Base-by-base conservation (phyloP, 768 basidiomycete species). In the Heimioporus sp. region DNA sequence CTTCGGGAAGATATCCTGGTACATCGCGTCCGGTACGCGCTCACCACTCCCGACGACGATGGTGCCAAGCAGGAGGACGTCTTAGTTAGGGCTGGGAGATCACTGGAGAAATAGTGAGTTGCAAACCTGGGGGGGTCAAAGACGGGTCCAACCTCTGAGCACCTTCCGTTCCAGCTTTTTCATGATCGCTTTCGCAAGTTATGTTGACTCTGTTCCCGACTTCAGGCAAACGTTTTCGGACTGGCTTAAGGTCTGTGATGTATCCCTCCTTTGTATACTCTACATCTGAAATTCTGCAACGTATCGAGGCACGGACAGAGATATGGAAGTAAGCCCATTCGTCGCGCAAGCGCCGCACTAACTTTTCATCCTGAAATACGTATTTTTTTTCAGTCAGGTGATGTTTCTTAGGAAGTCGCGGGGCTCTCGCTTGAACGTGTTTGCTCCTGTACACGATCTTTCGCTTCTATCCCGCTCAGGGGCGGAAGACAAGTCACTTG, bases 181-280 rank as follows among this genome's bases (percentile, higher is more conserved):
- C 72, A 82, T 94, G 59, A 89, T 98, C 53, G 90, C 88, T 0
- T 99, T 98, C 62, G 89, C 94, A 3, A 90, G 85, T 54, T 99
- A 89, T 60, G 85, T 96, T 6, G 81, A 85, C 51, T 81, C 87
- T 47, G 76, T 78, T 24, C 79, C 85, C 12, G 73, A 80, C 57
- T 81, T 87, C 64, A 67, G 73, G 38, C 80, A 84, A 55, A 83
- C 79, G 11, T 98, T 98, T 67, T 86, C 86, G 1, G 75, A 80
- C n/a, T 98, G 94, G 94, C 71, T 97, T 32, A 86, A 86, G 79
- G 89, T 87, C 31, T 30, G 74, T 62, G 5, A 42, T 41, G 10
- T 13, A 46, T 34, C 10, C 17, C 32, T 24, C 40, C 2, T 30
- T 15, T 51, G 13, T 51, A 5, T 49, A 53, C 5, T 0, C 35